Evolutionary conservation across 805 yeast genomes (phyloP), one percentile per base, ranked within the genome.

Genomic region (Hanseniaspora lachancei): DNA sequence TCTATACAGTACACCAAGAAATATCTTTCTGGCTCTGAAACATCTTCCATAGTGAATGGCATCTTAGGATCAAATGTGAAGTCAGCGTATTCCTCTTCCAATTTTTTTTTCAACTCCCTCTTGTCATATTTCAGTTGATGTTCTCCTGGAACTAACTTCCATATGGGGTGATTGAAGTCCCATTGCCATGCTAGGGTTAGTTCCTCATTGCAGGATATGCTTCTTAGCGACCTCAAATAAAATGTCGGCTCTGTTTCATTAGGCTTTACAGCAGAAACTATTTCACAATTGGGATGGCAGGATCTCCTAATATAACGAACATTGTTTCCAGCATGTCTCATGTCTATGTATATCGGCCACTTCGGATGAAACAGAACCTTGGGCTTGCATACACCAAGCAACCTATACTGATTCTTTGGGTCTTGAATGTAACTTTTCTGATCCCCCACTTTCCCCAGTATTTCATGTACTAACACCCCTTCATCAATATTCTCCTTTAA

Each of bases 161-260:
- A 70, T 40, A 88, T 84, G 2, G 97, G 95, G 65, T 89, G 96
- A 18, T 71, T 60, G 3, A 68, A 64, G 64, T 89, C 95, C 95
- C 96, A 91, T 58, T 83, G 86, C 97, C 97, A 91, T 1, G 81
- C 78, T 10, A 88, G 67, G 0, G 89, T 76, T 21, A 91, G 68
- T 64, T 89, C 97, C 41, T 81, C 78, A n/a, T 80, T 88, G 10
- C 74, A 67, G 52, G 73, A 72, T 29, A 89, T 77, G 2, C 78
- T 77, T 49, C 72, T 75, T 0, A 74, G 67, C 0, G 96, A 78
- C 32, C 72, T 72, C 10, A 86, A 73, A 9, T 79, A 72, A 63
- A 86, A 81, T 55, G 74, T 76, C 10, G 85, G 73, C 3, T 60
- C 60, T 21, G 63, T 61, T 10, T 64, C 61, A 5, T 64, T 70